Conservation (phyloP, 1,139 yeast species). For the Suhomyces atakaporum region DNA sequence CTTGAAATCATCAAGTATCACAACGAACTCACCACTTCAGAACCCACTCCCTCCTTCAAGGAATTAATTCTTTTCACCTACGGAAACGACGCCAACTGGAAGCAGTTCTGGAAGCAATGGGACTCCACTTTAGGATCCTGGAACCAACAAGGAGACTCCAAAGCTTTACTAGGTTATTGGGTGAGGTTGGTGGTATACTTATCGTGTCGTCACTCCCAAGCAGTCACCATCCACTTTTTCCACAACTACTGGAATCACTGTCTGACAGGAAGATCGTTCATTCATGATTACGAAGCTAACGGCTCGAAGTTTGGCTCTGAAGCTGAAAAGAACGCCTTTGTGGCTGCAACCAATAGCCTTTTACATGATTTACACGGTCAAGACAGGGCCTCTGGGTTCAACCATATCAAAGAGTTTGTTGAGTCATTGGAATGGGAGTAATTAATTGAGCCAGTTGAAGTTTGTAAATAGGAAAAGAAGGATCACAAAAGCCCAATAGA, state of each 20-base stretch:
- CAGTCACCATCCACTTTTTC: conserved; percentile 35
- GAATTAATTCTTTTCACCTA: conserved; percentile 40
- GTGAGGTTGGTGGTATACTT: conserved; percentile 39
- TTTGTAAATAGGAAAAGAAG: neutral
- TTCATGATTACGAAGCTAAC: conserved; percentile 23
- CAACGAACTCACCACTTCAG: conserved; percentile 14
- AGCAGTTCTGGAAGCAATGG: conserved; percentile 46
- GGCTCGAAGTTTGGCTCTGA: conserved; percentile 21
- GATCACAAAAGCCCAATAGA: too few species aligned
- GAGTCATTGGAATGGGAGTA: conserved; percentile 2
- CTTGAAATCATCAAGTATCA: conserved; percentile 28
- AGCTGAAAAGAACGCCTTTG: conserved; percentile 26
- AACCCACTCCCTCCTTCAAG: conserved; percentile 23
- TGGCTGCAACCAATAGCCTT: conserved; percentile 22
- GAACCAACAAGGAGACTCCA: conserved; percentile 12
- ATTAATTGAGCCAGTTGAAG: neutral
- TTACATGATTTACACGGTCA: conserved; percentile 18
- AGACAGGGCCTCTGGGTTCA: conserved; percentile 7
- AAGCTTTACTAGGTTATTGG: conserved; percentile 27
- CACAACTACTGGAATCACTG: conserved; percentile 32
- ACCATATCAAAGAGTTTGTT: conserved; percentile 6
- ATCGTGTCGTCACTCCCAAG: conserved; percentile 29
- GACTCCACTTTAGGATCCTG: conserved; percentile 22
- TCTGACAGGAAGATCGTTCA: conserved; percentile 27
- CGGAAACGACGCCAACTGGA: conserved; percentile 45